A percentile compares a stretch with the other conserved stretches of the same genome.
Conservation (phyloP, 148 eudicot species). For the Rhododendron mucronatum region DNA sequence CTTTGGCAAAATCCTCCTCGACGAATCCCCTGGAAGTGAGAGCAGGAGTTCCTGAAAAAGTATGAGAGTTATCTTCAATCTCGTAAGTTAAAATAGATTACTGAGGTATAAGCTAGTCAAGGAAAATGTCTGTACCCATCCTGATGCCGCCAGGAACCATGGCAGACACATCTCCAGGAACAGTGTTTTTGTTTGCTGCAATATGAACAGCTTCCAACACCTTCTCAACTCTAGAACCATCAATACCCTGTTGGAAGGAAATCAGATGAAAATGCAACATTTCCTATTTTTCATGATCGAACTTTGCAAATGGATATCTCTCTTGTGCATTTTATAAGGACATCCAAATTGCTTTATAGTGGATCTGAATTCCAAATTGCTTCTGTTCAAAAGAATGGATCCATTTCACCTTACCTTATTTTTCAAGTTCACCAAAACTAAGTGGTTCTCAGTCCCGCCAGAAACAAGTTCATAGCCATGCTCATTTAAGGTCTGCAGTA, state of each 20-base stretch:
- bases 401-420: slow-evolving; percentile 52
- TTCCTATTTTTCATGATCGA: not conserved
- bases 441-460: slow-evolving; percentile 97
- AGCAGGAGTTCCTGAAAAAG: slow-evolving; percentile 84
- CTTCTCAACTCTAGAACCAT: slow-evolving; percentile 99
- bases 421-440: slow-evolving; percentile 90
- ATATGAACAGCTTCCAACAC: slow-evolving; percentile 93
- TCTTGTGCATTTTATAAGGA: not conserved
- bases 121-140: slow-evolving; percentile 55
- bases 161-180: slow-evolving; percentile 99
- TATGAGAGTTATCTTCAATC: not conserved
- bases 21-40: slow-evolving; percentile 90
- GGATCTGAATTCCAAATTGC: not conserved
- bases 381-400: not conserved
- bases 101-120: not conserved
- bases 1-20: slow-evolving; percentile 90
- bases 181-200: slow-evolving; percentile 98
- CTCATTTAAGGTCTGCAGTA: slow-evolving; percentile 62
- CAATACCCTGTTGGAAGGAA: slow-evolving; percentile 69
- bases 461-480: slow-evolving; percentile 91
- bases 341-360: not conserved
- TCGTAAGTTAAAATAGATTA: not conserved
- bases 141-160: slow-evolving; percentile 99
- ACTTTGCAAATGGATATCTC: not conserved
- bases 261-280: not conserved